Conservation (phyloP, 768 basidiomycete species). For the Leccinum broughii region DNA sequence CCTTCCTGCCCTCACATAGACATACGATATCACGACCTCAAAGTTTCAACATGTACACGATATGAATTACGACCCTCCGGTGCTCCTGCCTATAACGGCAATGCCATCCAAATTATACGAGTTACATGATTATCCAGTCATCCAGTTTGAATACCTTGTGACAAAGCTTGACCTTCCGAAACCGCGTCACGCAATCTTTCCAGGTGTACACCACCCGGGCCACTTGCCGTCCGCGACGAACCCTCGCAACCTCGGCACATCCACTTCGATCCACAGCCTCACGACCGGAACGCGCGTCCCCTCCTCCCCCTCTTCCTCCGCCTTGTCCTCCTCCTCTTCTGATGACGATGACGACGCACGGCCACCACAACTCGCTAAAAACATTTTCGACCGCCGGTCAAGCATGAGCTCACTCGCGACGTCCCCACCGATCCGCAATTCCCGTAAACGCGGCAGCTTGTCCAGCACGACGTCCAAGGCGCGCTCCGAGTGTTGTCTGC, state of each 20-base stretch:
- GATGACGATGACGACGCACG: not conserved
- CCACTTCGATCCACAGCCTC: constrained; percentile 17
- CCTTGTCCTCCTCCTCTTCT: not conserved
- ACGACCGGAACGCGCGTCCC: constrained; percentile 15
- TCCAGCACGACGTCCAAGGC: not conserved
- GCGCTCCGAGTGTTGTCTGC: too few relatives aligned
- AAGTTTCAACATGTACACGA: constrained; percentile 2
- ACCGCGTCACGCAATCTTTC: not conserved
- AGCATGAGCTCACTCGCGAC: constrained; percentile 28
- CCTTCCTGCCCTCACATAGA: not conserved
- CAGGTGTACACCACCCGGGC: constrained; percentile 24
- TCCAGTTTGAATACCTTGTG: not conserved
- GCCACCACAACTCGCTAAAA: constrained; percentile 2
- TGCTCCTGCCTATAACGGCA: not conserved
- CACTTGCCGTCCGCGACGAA: constrained; percentile 22
- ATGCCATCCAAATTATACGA: not conserved
- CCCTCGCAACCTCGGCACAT: constrained; percentile 23
- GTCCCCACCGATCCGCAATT: constrained; percentile 23
- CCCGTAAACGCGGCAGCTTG: constrained; percentile 18
- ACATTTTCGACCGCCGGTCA: constrained; percentile 21
- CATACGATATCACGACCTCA: not conserved
- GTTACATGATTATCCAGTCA: not conserved
- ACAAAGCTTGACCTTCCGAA: not conserved
- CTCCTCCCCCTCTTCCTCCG: not conserved
- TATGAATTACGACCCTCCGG: constrained; percentile 5